Percentiles rank a stretch among this genome's conserved stretches.
phyloP scores from a whole-genome alignment of 495 filamentous ascomycete genomes.

The Tuber melanosporum region DNA sequence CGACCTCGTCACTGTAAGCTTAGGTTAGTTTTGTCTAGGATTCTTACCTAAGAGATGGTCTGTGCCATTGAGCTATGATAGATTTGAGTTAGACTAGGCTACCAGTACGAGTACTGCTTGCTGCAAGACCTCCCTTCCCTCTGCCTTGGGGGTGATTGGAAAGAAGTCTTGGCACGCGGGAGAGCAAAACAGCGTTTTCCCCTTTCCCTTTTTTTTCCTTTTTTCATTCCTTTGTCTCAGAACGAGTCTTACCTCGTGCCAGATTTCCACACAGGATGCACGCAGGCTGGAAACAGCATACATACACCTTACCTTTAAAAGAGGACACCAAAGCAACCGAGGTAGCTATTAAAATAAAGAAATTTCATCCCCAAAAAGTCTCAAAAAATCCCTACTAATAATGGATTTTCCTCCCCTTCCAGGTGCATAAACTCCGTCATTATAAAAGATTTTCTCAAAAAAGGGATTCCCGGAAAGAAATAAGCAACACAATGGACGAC shows the following conservation, averaged over 20 bases:
- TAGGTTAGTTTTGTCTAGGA: background rate
- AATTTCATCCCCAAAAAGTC: background rate
- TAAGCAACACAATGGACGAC: conserved; percentile 53
- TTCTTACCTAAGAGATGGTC: conserved; percentile 2
- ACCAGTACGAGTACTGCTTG: background rate
- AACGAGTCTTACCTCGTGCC: background rate
- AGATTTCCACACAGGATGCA: background rate
- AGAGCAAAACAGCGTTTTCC: background rate
- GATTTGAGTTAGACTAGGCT: background rate
- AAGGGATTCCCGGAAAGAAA: background rate
- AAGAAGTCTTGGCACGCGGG: background rate
- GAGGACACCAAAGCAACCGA: background rate
- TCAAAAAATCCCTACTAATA: background rate
- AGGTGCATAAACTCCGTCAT: background rate
- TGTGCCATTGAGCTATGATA: background rate
- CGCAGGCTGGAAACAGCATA: background rate
- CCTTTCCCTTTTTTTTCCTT: background rate
- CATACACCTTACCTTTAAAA: background rate
- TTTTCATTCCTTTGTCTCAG: background rate
- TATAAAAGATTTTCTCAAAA: background rate
- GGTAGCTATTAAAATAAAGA: background rate
- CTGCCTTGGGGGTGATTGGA: background rate
- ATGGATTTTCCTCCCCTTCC: background rate
- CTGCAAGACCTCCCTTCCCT: background rate
- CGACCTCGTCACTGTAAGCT: background rate